Evolutionary conservation across 768 basidiomycete genomes (phyloP), one percentile per base, ranked within the genome.

Genomic region (Boletus pseudopeckii): DNA sequence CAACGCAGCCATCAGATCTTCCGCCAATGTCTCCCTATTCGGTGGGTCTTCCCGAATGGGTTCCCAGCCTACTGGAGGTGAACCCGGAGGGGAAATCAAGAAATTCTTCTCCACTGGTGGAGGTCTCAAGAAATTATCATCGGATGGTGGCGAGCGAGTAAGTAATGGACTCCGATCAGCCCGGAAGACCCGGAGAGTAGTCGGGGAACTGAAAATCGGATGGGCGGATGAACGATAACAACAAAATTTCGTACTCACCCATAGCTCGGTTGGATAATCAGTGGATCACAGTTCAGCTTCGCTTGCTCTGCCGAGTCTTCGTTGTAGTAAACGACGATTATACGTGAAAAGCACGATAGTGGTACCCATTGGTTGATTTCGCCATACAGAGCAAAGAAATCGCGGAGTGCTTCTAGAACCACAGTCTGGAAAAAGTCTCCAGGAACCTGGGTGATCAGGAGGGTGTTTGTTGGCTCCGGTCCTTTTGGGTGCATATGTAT

Each of bases 1-100:
- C 50, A 98, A 73, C 15, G 96, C 96, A 11, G 76, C 64, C 26
- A 92, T 88, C 58, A 98, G 80, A 66, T 98, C 96, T 22, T 89
- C 84, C 0, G 96, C 96, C 24, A 97, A 80, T 5, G 93, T 87
- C 3, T 80, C 72, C 3, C 75, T 67, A 65, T 98, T 98, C 0
- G 96, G 96, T 17, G 92, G 91, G 8, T 95, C 93, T 71, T 98
- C 96, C 46, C 76, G 76, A 52, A 94, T 81, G 22, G 81, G 92
- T 65, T 97, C 93, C 97, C 97, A 99, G 3, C 95, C 97, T 1
- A 95, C 85, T 0, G 97, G 97, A 0, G 97, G 97, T 0, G 94
- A 97, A 5, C 97, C 97, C 4, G 97, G 97, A 0, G 97, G 97
- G 0, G 97, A 98, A 58, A 99, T 95, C 44, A 99, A 80, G 73